These are phyloP conservation scores for Darksidea phi DNA, from an alignment of 495 filamentous ascomycete species.

Conservation along the genomic window DNA sequence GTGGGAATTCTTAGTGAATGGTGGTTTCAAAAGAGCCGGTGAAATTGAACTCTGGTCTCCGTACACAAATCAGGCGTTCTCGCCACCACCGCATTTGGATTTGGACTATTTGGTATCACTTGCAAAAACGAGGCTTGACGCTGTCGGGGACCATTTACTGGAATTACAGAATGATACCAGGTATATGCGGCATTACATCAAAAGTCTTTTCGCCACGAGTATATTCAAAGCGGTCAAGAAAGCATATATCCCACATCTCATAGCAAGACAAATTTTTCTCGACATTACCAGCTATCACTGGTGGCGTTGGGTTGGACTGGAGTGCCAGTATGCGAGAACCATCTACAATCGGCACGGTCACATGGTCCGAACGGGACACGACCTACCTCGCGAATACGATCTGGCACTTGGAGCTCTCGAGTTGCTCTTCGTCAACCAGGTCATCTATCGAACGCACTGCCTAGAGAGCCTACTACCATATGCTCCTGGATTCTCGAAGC, in stretches of 20 bases:
- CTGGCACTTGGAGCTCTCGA: neutral
- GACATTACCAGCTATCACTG: neutral
- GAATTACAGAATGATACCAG: neutral
- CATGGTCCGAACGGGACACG: neutral
- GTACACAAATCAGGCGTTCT: neutral
- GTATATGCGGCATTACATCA: neutral
- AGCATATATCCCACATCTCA: neutral
- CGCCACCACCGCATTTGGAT: neutral
- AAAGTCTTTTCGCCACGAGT: neutral
- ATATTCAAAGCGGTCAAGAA: neutral
- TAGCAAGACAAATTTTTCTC: neutral
- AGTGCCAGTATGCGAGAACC: neutral
- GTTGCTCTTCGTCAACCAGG: neutral
- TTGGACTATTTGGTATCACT: neutral
- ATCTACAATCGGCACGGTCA: neutral
- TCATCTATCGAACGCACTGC: too few species aligned
- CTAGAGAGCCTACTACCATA: too few species aligned
- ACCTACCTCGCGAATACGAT: neutral
- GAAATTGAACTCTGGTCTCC: neutral
- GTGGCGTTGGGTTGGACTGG: neutral
- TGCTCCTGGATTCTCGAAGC: neutral
- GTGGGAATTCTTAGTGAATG: neutral
- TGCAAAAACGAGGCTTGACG: neutral
- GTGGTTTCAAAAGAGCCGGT: neutral
- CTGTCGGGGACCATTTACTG: neutral